A percentile compares a stretch with the other conserved stretches of the same genome.
Evolutionary conservation across 768 basidiomycete genomes (phyloP).

Genomic region (Candolleomyces efflorescens): DNA sequence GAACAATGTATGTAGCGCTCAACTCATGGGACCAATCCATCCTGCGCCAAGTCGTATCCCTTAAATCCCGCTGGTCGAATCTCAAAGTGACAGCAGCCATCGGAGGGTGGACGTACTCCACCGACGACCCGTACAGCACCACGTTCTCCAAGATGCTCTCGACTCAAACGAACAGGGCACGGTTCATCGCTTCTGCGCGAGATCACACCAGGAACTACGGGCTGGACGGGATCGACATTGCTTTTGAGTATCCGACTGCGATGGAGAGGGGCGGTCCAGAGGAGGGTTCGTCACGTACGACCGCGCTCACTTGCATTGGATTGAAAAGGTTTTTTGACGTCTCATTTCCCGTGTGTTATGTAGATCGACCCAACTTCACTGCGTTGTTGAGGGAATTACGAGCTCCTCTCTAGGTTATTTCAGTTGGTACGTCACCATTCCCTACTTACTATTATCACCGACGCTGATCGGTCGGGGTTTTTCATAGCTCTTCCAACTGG

Average conservation of each 20-base stretch:
- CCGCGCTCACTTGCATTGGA: background rate
- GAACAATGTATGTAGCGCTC: conserved; percentile 9
- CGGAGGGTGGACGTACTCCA: conserved; percentile 20
- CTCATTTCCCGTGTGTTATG: conserved; percentile 1
- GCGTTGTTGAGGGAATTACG: no score
- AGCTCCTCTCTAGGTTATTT: no score
- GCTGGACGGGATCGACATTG: conserved; percentile 20
- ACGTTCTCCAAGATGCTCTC: conserved; percentile 14
- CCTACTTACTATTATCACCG: no score
- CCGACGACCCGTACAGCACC: conserved; percentile 7
- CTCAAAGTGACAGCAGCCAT: conserved; percentile 17
- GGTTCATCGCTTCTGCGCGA: conserved; percentile 17
- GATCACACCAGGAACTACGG: conserved; percentile 9
- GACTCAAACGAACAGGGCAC: conserved; percentile 8
- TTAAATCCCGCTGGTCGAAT: conserved; percentile 5
- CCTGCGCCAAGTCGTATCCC: conserved; percentile 9
- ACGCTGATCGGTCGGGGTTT: conserved; percentile 14
- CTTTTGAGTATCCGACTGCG: conserved; percentile 19
- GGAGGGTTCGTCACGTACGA: conserved; percentile 11
- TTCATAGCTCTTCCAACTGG: conserved; percentile 13
- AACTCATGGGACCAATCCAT: conserved; percentile 6
- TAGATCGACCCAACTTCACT: no score
- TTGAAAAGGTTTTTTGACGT: background rate
- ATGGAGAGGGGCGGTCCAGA: conserved; percentile 16
- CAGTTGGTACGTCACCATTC: no score